Conservation (phyloP, 75 land plant species). For the Pseudotsuga menziesii region DNA sequence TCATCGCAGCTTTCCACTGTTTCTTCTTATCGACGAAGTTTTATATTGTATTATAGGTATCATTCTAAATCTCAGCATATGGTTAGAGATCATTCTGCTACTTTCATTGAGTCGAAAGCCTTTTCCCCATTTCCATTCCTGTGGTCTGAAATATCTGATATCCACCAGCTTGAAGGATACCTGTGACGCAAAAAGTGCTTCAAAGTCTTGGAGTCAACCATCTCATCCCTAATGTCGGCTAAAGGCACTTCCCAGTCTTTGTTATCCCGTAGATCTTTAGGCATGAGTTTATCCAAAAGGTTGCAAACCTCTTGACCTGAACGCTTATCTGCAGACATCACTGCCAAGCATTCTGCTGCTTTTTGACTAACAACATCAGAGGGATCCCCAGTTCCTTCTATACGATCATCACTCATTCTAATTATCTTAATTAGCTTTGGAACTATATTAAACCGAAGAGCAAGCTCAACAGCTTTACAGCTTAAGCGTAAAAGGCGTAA, state of each 20-base stretch:
- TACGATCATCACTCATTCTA: constrained; percentile 1
- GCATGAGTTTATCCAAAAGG: constrained; percentile 30
- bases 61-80: no score
- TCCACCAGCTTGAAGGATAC: constrained; percentile 44
- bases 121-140: no score
- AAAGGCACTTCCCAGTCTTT: constrained; percentile 30
- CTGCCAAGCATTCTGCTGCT: constrained; percentile 43
- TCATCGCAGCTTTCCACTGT: no score
- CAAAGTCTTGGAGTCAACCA: constrained; percentile 35
- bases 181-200: constrained; percentile 36
- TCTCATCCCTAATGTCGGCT: constrained; percentile 33
- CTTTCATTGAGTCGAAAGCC: no score
- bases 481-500: constrained; percentile 34
- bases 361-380: constrained; percentile 15
- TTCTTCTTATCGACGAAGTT: no score
- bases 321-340: constrained; percentile 48
- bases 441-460: constrained; percentile 20
- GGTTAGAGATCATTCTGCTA: no score
- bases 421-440: constrained; percentile 24
- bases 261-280: constrained; percentile 19
- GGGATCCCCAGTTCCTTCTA: not conserved
- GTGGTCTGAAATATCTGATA: constrained; percentile 21
- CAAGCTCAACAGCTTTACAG: constrained; percentile 35
- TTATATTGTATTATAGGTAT: no score
- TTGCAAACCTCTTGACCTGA: constrained; percentile 28